phyloP scores from a whole-genome alignment of 352 stramenopile genomes.

The Globisporangium apiculatum region DNA sequence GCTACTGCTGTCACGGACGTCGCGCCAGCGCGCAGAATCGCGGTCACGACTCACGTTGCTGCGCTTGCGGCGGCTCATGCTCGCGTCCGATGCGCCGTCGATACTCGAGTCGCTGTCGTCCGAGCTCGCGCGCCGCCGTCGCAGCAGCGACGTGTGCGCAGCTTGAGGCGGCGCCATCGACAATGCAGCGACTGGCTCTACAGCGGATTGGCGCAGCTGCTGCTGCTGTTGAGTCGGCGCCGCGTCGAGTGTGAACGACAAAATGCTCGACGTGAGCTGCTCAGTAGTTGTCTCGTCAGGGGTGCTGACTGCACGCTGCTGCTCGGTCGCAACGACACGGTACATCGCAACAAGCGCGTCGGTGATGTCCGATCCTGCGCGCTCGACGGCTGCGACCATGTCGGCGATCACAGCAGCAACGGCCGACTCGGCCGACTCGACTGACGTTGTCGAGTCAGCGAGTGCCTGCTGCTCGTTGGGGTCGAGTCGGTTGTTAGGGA shows the following conservation, averaged over 20 bases:
- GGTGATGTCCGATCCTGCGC: neutral
- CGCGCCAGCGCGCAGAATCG: conserved; percentile 5
- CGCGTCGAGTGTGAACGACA: conserved; percentile 29
- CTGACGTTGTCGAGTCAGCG: too few relatives aligned
- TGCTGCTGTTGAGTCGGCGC: neutral
- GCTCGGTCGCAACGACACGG: neutral
- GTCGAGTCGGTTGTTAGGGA: too few relatives aligned
- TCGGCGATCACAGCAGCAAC: neutral
- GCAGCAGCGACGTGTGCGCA: conserved; percentile 18
- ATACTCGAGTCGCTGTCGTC: conserved; percentile 59
- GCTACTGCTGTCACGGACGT: conserved; percentile 5
- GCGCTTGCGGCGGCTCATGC: conserved; percentile 49
- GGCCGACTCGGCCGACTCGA: neutral
- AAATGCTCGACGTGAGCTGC: conserved; percentile 44
- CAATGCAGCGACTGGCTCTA: neutral
- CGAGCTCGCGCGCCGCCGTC: conserved; percentile 36
- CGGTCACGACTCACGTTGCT: conserved; percentile 34
- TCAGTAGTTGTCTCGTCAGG: conserved; percentile 37
- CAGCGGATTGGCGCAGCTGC: neutral
- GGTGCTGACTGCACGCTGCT: conserved; percentile 13
- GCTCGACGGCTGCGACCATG: neutral
- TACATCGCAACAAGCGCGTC: neutral
- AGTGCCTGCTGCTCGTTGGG: too few relatives aligned
- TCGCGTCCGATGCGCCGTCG: conserved; percentile 46
- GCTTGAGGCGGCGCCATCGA: too few relatives aligned